Base-by-base conservation (phyloP, 345 rosid species). In the Eucalyptus urophylla region DNA sequence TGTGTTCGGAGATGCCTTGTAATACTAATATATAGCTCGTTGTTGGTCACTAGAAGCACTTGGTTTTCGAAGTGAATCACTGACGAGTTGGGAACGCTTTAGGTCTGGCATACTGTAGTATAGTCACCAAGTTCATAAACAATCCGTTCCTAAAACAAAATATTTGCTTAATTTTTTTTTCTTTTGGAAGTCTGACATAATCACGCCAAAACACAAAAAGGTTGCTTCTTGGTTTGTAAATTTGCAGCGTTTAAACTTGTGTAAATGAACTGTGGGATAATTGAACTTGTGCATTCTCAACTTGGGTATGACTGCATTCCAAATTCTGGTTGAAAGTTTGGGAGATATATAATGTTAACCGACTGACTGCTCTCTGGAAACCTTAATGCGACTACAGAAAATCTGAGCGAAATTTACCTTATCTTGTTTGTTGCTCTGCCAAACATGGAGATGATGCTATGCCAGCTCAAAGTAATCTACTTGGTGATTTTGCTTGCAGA, bases 401-500 rank as follows among this genome's bases (percentile, higher is more conserved):
- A 69, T 69, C 81, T 69, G 14, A 33, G 81, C 1, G 14, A 69
- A n/a, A 69, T 69, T 33, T 67, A 8, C 40, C 22, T 67, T 67
- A 67, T 67, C 11, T 33, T 85, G 86, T 85, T 85, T 85, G 6
- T 85, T 45, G 81, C 0, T 17, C 81, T 69, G 43, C 5, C 81
- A 17, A 33, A 33, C 81, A 33, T 69, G 81, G 81, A 33, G 81
- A 69, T 56, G 19, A 62, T 56, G 22, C 31, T 6, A 86, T 49
- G 3, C 58, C 27, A 10, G 31, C 53, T 86, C 58, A 86, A 86
- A 56, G 5, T 67, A 69, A 17, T 67, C 16, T 22, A 27, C 16
- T 89, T 54, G 31, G 27, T 43, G 44, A 86, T 17, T 31, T 58
- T 49, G 53, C 69, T 91, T 86, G 88, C 96, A 97, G 98, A 93